Base-by-base conservation (phyloP, 345 rosid genomes). In the Eucalyptus camaldulensis region DNA sequence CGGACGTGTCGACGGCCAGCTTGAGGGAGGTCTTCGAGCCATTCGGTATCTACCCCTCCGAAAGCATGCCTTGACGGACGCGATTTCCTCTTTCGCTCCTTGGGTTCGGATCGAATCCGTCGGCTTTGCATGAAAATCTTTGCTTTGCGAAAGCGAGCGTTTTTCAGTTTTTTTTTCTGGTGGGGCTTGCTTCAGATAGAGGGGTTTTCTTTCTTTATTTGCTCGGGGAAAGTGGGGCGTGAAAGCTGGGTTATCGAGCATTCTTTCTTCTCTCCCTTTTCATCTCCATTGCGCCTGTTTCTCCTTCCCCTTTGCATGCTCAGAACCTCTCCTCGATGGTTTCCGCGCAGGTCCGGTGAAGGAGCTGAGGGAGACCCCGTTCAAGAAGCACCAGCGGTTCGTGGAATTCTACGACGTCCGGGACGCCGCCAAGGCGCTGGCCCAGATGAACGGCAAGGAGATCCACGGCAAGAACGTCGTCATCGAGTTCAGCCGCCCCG, bases 401-500 rank as follows among this genome's bases (percentile, higher is more conserved):
- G 89, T 98, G 1, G 99, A 98, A 95, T 98, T 94, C 86, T 95
- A 92, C 89, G 99, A 98, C 88, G 92, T 96, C 1, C 95, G 99
- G 88, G 97, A 97, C 87, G 98, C 99, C 1, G 94, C 98, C 7
- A 92, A 80, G 90, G 99, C 99, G 80, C 92, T 95, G 19, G 89
- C 72, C 51, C 95, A 93, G 87, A 94, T 95, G 98, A 90, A 96
- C 88, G 99, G 98, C 2, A 93, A 93, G 90, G 93, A 92, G 85
- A 94, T 98, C 88, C 80, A 86, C 16, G 97, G 98, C 7, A 93
- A 91, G 88, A 92, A 89, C 8, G 92, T 98, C 40, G 91, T 93
- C 2, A 92, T 98, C 40, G 97, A 97, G 69, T 96, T 96, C 86
- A 96, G 99, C 81, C 97, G 99, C 12, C 99, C 99, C 14, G 99